phyloP scores from a whole-genome alignment of 495 filamentous ascomycete genomes.

The Penicillium pancosmium region DNA sequence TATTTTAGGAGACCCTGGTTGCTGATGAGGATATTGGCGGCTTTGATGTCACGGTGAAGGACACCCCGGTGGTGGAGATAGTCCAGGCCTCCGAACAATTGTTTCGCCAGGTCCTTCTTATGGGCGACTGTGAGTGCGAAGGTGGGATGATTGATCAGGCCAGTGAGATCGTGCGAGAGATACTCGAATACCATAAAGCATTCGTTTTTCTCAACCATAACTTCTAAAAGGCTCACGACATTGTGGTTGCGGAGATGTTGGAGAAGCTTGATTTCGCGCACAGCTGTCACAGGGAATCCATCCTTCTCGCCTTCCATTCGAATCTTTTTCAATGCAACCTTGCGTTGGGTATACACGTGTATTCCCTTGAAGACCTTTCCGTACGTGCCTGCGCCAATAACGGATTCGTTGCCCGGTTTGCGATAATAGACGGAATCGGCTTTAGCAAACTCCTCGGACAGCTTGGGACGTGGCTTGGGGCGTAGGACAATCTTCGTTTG shows the following conservation, averaged over 20 bases:
- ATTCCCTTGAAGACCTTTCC: slow-evolving; percentile 99
- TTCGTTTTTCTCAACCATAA: slow-evolving; percentile 98
- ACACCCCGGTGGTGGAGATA: slow-evolving; percentile 95
- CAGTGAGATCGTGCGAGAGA: slow-evolving; percentile 89
- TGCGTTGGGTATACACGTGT: slow-evolving; percentile 87
- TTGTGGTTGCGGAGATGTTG: slow-evolving; percentile 92
- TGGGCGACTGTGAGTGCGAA: slow-evolving; percentile 84
- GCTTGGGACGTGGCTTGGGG: slow-evolving; percentile 68
- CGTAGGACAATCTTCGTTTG: slow-evolving; percentile 72
- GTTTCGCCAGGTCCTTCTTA: slow-evolving; percentile 91
- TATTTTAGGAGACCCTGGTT: slow-evolving; percentile 86
- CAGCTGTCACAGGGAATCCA: slow-evolving; percentile 95
- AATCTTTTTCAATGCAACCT: slow-evolving; percentile 92
- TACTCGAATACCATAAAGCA: slow-evolving; percentile 99
- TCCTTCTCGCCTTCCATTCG: slow-evolving; percentile 96
- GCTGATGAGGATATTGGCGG: slow-evolving; percentile 92
- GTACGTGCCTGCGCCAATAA: slow-evolving; percentile 90
- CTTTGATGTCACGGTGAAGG: slow-evolving; percentile 93
- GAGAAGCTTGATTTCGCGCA: slow-evolving; percentile 94
- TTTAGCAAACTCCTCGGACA: slow-evolving; percentile 68
- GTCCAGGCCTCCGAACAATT: slow-evolving; percentile 91
- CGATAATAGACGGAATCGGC: slow-evolving; percentile 89
- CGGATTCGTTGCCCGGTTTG: slow-evolving; percentile 92
- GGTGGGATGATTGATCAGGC: slow-evolving; percentile 88
- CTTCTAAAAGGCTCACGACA: slow-evolving; percentile 79